Percentiles rank a stretch among this genome's conserved stretches.
These are phyloP conservation scores for Rhizoctonia solani DNA, from an alignment of 1,284 basidiomycete species.

Conservation along the genomic window DNA sequence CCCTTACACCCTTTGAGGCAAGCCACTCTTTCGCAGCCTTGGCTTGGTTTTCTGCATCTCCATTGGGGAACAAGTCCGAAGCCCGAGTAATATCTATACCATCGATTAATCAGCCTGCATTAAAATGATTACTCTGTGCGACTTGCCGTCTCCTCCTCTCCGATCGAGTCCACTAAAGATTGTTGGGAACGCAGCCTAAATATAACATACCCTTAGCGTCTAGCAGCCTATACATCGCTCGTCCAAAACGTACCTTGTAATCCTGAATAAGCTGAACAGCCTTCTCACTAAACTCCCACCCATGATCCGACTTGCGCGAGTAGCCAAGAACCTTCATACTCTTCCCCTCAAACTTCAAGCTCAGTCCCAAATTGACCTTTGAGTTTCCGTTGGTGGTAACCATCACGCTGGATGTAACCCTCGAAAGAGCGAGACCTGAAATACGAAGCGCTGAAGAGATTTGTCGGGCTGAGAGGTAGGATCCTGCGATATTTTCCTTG, in stretches of 20 bases:
- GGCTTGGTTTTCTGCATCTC: slow-evolving; percentile 68
- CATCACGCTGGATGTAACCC: slow-evolving; percentile 93
- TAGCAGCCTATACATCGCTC: no score
- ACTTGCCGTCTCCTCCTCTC: slow-evolving; percentile 65
- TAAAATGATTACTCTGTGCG: neutral
- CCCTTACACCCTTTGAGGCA: slow-evolving; percentile 80
- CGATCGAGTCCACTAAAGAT: slow-evolving; percentile 72
- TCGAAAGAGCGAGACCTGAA: slow-evolving; percentile 76
- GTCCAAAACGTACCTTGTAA: slow-evolving; percentile 73
- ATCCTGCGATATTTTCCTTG: slow-evolving; percentile 50
- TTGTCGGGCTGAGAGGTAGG: slow-evolving; percentile 78
- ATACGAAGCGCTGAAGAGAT: slow-evolving; percentile 73
- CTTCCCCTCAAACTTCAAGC: slow-evolving; percentile 96
- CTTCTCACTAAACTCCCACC: slow-evolving; percentile 95
- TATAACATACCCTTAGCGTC: no score
- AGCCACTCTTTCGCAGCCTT: slow-evolving; percentile 86
- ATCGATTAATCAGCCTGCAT: slow-evolving; percentile 24
- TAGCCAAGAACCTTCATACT: slow-evolving; percentile 96
- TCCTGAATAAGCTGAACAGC: slow-evolving; percentile 80
- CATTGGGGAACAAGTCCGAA: slow-evolving; percentile 69
- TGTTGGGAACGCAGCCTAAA: slow-evolving; percentile 74
- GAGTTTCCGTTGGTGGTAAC: slow-evolving; percentile 72
- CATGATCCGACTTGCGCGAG: slow-evolving; percentile 78
- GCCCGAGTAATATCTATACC: slow-evolving; percentile 71
- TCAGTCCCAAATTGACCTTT: slow-evolving; percentile 90